Base-by-base conservation (phyloP, 2,329 filamentous ascomycete species). In the Zasmidium cellare region DNA sequence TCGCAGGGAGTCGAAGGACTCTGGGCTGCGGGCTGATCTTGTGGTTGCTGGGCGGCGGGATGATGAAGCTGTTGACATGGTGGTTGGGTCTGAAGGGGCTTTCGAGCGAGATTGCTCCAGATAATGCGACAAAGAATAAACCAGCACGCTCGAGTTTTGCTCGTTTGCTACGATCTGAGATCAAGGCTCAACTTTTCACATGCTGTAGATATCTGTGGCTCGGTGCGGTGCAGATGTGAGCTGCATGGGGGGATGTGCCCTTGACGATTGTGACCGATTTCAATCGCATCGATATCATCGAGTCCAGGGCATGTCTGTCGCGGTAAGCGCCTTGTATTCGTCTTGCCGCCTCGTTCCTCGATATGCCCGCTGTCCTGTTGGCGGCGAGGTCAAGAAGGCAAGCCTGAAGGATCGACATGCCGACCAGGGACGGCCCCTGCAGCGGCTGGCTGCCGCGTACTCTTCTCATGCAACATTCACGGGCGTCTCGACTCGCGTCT, bases 1-100 rank as follows among this genome's bases (percentile, higher is more conserved):
- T 14, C 55, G 54, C 20, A 70, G 58, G 16, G 67, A 67, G 23
- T 62, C 53, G 55, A 65, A 68, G 2, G 68, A 63, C 55, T 72
- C 69, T 12, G 67, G 65, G 54, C 59, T 56, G n/a, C 46, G 24
- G n/a, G 48, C 18, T 52, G 31, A 12, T 9, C 50, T 25, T 6
- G 16, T 44, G 3, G 50, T 31, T 52, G 28, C 16, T 35, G 16
- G 51, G 48, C 20, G 54, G 24, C 25, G 23, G 28, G 25, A 24
- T 45, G 47, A 19, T 35, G 56, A 49, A n/a, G 55, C 20, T 24
- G 41, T 53, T 41, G 55, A 41, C 55, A 57, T 57, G 19, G 16
- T 18, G 38, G 3, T 25, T 9, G 28, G 9, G n/a, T n/a, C n/a
- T n/a, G n/a, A n/a, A n/a, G n/a, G n/a, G n/a, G n/a, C n/a, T 9